These are phyloP conservation scores for Debaryomycetaceae sp. DNA, from an alignment of 1,139 yeast species.

Conservation along the genomic window DNA sequence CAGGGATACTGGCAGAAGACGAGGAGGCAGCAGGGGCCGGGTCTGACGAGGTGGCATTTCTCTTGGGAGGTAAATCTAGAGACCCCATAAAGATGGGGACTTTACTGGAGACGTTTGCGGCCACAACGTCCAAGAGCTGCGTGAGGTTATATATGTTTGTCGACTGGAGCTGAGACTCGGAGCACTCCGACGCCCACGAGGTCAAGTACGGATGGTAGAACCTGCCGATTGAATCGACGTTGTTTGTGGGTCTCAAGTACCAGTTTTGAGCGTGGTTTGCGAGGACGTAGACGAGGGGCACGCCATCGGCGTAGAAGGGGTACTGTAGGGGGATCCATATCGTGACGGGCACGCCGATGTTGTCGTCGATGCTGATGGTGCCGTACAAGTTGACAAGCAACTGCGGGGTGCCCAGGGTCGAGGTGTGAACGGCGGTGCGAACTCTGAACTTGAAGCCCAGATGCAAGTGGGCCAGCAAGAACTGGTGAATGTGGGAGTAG, in stretches of 20 bases:
- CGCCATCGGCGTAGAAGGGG: conserved; percentile 33
- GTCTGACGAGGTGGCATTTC: conserved; percentile 2
- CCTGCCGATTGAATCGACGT: conserved; percentile 64
- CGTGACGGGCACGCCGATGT: conserved; percentile 45
- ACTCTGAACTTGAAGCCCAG: conserved; percentile 37
- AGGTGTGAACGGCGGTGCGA: conserved; percentile 61
- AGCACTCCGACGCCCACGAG: conserved; percentile 37
- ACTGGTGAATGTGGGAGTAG: conserved; percentile 51
- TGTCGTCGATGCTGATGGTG: conserved; percentile 23
- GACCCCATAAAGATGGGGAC: conserved; percentile 10
- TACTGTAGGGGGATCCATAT: conserved; percentile 71
- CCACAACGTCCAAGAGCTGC: conserved; percentile 24
- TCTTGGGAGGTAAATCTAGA: conserved; percentile 11
- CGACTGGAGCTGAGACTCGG: conserved; percentile 2
- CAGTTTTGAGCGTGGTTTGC: conserved; percentile 33
- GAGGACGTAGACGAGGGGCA: conserved; percentile 54
- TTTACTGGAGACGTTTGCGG: conserved; percentile 30
- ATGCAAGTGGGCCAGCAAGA: conserved; percentile 34
- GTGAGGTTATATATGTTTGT: conserved; percentile 22
- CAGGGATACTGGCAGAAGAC: not conserved
- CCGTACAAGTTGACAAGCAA: conserved; percentile 61
- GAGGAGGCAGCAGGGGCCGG: not conserved
- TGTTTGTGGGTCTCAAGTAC: conserved; percentile 46
- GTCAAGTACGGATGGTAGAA: conserved; percentile 62
- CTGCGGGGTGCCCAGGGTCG: conserved; percentile 42